Conservation (phyloP, 2,329 filamentous ascomycete species). For the Delphinella strobiligena region DNA sequence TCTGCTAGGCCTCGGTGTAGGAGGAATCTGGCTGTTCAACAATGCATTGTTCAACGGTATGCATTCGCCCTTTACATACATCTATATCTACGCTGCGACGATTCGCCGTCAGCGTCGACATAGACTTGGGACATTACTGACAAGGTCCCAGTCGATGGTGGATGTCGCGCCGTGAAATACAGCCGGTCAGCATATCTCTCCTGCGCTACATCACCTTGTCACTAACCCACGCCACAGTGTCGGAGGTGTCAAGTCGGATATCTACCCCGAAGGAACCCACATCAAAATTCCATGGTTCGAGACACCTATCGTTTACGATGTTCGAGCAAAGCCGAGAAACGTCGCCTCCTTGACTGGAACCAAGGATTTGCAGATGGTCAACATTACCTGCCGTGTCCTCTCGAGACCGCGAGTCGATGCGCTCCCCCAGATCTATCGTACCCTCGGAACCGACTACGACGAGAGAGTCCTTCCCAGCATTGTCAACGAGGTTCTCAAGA, state of each 20-base stretch:
- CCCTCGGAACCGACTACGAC: slow-evolving; percentile 89
- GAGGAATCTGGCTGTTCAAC: slow-evolving; percentile 43
- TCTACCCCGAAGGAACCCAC: slow-evolving; percentile 95
- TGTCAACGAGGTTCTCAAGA: slow-evolving; percentile 97
- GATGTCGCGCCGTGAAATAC: slow-evolving; percentile 98
- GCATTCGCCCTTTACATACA: too few relatives aligned
- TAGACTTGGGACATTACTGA: slow-evolving; percentile 11
- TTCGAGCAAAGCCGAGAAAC: slow-evolving; percentile 92
- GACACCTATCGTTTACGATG: slow-evolving; percentile 92
- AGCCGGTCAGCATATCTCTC: slow-evolving; percentile 40
- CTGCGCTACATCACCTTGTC: slow-evolving; percentile 27
- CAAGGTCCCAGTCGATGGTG: slow-evolving; percentile 65
- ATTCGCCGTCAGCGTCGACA: not conserved
- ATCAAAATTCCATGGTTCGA: slow-evolving; percentile 94
- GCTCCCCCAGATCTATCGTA: slow-evolving; percentile 93
- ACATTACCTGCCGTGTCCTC: slow-evolving; percentile 98
- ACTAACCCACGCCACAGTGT: slow-evolving; percentile 28
- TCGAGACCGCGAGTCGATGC: slow-evolving; percentile 79
- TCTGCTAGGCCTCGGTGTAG: slow-evolving; percentile 39
- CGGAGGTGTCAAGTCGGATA: slow-evolving; percentile 89
- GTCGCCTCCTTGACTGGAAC: slow-evolving; percentile 95
- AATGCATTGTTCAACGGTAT: slow-evolving; percentile 59
- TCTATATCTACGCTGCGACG: not conserved
- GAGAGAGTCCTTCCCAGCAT: slow-evolving; percentile 97
- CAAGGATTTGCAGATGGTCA: slow-evolving; percentile 99